These are phyloP conservation scores for Pseudonectria foliicola DNA, from an alignment of 2,329 filamentous ascomycete species.

Conservation along the genomic window DNA sequence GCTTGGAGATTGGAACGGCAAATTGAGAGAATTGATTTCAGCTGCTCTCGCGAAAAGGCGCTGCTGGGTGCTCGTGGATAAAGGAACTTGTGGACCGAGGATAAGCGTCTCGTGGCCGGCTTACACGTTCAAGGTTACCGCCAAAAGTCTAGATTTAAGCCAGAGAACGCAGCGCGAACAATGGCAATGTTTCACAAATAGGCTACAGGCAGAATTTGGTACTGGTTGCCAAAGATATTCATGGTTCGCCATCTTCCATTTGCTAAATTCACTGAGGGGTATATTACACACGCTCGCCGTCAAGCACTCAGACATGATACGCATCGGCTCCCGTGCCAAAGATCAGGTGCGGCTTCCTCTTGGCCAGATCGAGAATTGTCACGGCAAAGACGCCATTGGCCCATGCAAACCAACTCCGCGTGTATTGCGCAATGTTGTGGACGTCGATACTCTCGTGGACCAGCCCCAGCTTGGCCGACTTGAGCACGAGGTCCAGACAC, in stretches of 20 bases:
- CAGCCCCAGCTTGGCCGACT: conserved; percentile 68
- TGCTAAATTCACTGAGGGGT: too few relatives aligned
- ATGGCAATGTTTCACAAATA: too few relatives aligned
- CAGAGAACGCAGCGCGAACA: too few relatives aligned
- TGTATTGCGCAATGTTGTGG: conserved; percentile 58
- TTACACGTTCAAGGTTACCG: too few relatives aligned
- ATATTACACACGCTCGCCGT: too few relatives aligned
- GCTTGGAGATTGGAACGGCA: conserved; percentile 9
- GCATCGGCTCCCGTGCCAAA: conserved; percentile 60
- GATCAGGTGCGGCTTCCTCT: conserved; percentile 79
- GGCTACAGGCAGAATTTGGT: too few relatives aligned
- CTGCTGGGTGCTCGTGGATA: too few relatives aligned
- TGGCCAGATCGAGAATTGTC: conserved; percentile 83
- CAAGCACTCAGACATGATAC: conserved; percentile 44
- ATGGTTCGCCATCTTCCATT: too few relatives aligned
- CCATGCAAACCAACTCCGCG: conserved; percentile 94
- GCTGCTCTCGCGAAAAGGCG: conserved; percentile 1
- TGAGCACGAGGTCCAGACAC: conserved; percentile 67
- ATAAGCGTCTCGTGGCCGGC: too few relatives aligned
- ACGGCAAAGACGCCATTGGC: conserved; percentile 94
- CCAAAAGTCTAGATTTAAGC: too few relatives aligned
- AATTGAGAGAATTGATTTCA: background rate
- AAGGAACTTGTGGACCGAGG: too few relatives aligned
- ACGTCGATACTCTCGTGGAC: conserved; percentile 93
- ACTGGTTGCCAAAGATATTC: too few relatives aligned